Evolutionary conservation across 2,329 filamentous ascomycete genomes (phyloP), one percentile per base, ranked within the genome.

Genomic region (Fusarium albidum): DNA sequence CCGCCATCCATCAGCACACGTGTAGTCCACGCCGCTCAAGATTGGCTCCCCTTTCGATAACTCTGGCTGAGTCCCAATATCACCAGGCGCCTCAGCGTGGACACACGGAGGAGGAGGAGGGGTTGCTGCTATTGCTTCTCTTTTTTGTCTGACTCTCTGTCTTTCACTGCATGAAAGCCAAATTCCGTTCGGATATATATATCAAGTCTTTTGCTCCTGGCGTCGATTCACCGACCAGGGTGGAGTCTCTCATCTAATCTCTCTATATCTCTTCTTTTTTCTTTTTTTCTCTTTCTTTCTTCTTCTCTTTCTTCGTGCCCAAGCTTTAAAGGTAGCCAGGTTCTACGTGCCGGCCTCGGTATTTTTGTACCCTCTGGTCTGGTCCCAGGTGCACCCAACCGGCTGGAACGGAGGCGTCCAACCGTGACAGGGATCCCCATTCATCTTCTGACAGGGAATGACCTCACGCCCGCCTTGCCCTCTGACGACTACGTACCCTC

Each of bases 1-100:
- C 52, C 33, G 46, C 51, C 59, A 45, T 52, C 49, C 52, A 40
- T 52, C 29, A 26, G 42, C 53, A 67, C 64, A 67, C 64, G 64
- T 67, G 64, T 67, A 67, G 53, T 32, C 51, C 55, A 42, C 37
- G 40, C 46, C 37, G 39, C 57, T 46, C 62, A 55, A 66, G 64
- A 67, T 67, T 67, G 64, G 64, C 49, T n/a, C n/a, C 51, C 47
- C 49, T 26, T 17, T 26, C 40, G 13, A n/a, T 31, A 12, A 26
- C 26, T 33, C 40, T 41, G 27, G 17, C 33, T 13, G 38, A 44
- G 17, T 39, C 34, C 35, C 26, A 46, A 21, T 50, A 56, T 59
- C 59, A 61, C 58, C 26, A 50, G 47, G 46, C 58, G 42, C 41
- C 42, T 46, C 55, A 52, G 38, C 40, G 43, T 62, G 59, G 52